phyloP scores from a whole-genome alignment of 1,139 yeast species.

The Zygosaccharomyces sapae region DNA sequence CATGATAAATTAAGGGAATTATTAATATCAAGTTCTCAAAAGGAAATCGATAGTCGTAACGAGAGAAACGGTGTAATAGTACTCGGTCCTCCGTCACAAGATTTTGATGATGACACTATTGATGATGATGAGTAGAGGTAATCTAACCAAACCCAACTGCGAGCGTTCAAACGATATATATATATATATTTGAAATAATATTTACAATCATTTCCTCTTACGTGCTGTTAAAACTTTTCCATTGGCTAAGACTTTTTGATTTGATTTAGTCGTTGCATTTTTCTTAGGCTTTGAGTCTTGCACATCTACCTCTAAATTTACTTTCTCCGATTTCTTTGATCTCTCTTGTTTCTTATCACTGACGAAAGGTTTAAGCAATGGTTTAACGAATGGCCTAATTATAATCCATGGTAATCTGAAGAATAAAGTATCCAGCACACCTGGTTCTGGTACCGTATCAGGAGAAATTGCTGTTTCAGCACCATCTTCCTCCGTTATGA shows the following conservation, averaged over 20 bases:
- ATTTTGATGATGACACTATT: constrained; percentile 7
- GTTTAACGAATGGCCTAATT: constrained; percentile 14
- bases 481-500: constrained; percentile 52
- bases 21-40: constrained; percentile 27
- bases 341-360: constrained; percentile 10
- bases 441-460: constrained; percentile 39
- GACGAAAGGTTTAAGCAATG: constrained; percentile 41
- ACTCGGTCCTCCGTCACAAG: constrained; percentile 27
- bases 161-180: constrained; percentile 14
- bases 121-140: constrained; percentile 19
- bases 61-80: constrained; percentile 34
- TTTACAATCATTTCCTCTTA: constrained; percentile 22
- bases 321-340: constrained; percentile 8
- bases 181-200: constrained; percentile 5
- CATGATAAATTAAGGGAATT: constrained; percentile 32
- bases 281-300: constrained; percentile 8
- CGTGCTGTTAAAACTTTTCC: constrained; percentile 57
- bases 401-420: constrained; percentile 39
- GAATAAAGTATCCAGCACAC: constrained; percentile 54
- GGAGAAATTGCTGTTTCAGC: constrained; percentile 35
- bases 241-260: constrained; percentile 54
- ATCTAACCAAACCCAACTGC: constrained; percentile 4
- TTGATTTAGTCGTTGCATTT: constrained; percentile 37
- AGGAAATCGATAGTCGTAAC: constrained; percentile 30
- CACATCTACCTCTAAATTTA: not conserved